Percentiles rank a stretch among this genome's conserved stretches.
phyloP scores from a whole-genome alignment of 345 rosid genomes.

The Alliaria petiolata region DNA sequence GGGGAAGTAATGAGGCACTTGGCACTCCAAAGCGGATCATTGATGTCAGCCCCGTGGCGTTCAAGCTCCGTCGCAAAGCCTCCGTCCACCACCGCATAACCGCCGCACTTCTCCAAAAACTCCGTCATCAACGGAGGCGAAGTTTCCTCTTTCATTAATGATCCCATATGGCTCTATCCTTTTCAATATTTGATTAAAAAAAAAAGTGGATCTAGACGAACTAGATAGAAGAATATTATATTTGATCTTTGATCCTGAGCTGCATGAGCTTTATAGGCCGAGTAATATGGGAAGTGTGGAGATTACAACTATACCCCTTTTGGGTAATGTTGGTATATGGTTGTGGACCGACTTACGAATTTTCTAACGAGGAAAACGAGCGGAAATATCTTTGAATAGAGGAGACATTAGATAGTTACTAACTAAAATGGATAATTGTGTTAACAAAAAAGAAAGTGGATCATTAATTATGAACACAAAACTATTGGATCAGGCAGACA shows the following conservation, averaged over 20 bases:
- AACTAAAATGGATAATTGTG: slow-evolving; percentile 2
- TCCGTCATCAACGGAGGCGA: slow-evolving; percentile 40
- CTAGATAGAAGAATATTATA: neutral
- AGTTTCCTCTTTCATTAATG: slow-evolving; percentile 24
- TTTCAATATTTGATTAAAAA: neutral
- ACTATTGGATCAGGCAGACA: neutral
- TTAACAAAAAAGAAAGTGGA: neutral
- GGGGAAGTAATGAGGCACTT: slow-evolving; percentile 80
- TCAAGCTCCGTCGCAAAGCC: slow-evolving; percentile 94
- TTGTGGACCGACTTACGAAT: slow-evolving; percentile 13
- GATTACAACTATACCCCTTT: neutral
- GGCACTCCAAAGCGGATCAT: slow-evolving; percentile 97
- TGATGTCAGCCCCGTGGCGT: slow-evolving; percentile 83
- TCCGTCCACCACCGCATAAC: slow-evolving; percentile 76
- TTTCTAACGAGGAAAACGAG: slow-evolving; percentile 25
- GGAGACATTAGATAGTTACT: neutral
- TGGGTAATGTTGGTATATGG: neutral
- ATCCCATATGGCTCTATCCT: slow-evolving; percentile 29
- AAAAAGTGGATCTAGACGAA: neutral
- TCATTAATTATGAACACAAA: slow-evolving; percentile 1
- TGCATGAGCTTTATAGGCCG: neutral
- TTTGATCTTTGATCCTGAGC: neutral
- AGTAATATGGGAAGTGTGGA: neutral
- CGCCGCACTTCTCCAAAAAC: slow-evolving; percentile 69
- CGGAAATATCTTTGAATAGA: neutral